Conservation (phyloP, 2,329 filamentous ascomycete species). For the Fusarium tanahbumbuense region DNA sequence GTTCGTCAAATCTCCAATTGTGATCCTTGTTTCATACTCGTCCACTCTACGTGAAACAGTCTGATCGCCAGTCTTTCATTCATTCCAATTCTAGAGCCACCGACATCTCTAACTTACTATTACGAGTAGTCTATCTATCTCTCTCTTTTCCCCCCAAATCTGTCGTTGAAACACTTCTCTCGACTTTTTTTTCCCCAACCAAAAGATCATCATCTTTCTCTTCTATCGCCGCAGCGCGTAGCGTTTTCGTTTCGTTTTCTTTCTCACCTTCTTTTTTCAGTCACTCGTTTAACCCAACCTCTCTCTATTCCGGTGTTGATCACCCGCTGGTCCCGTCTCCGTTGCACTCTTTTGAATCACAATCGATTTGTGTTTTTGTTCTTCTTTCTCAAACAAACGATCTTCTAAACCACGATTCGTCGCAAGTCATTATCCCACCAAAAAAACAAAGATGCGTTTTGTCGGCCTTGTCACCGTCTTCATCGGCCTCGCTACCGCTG, state of each 20-base stretch:
- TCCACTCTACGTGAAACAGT: conserved; percentile 43
- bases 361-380: conserved; percentile 5
- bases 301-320: conserved; percentile 29
- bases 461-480: conserved; percentile 20
- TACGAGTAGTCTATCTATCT: neutral
- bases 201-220: neutral
- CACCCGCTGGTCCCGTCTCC: conserved; percentile 19
- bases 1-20: neutral
- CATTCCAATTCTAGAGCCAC: neutral
- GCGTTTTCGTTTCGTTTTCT: conserved; percentile 20
- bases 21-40: conserved; percentile 27
- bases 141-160: neutral
- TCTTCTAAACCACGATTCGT: neutral
- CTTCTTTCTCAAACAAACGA: neutral
- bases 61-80: conserved; percentile 14
- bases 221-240: conserved; percentile 22
- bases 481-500: conserved; percentile 28
- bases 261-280: conserved; percentile 10
- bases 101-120: neutral
- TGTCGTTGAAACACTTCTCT: neutral
- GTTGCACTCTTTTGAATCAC: conserved; percentile 22
- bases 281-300: conserved; percentile 30
- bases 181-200: neutral
- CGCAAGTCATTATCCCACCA: no score
- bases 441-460: conserved; percentile 32